These are phyloP conservation scores for Hemerocallis citrina DNA, from an alignment of 106 monocot genomes.

Conservation along the genomic window DNA sequence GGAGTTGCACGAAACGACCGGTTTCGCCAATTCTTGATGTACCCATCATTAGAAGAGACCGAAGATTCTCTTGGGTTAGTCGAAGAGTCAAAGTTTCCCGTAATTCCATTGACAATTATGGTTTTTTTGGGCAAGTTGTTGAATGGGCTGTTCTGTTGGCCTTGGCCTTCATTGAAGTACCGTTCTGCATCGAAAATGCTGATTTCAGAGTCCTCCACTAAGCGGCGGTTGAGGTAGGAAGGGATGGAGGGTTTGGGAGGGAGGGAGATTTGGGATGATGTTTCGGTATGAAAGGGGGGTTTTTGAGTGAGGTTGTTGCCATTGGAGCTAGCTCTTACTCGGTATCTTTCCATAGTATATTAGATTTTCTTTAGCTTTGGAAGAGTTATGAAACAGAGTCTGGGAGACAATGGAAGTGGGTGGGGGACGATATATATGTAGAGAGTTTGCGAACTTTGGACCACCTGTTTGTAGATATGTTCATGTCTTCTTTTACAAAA, in stretches of 20 bases:
- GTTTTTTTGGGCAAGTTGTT: no score
- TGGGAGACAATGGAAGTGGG: no score
- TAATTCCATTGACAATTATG: slow-evolving; percentile 9
- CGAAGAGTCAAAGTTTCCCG: not conserved
- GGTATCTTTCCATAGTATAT: slow-evolving; percentile 29
- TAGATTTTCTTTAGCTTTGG: no score
- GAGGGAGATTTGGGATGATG: no score
- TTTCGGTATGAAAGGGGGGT: not conserved
- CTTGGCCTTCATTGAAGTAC: slow-evolving; percentile 33
- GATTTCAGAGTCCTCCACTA: slow-evolving; percentile 32
- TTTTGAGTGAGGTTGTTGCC: not conserved
- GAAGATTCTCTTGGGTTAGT: not conserved
- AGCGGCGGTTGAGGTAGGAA: not conserved
- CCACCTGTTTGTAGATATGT: no score
- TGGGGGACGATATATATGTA: no score
- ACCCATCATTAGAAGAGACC: not conserved
- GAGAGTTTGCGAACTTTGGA: no score
- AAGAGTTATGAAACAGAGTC: no score
- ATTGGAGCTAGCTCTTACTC: slow-evolving; percentile 11
- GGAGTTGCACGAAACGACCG: slow-evolving; percentile 19
- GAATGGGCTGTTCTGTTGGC: not conserved
- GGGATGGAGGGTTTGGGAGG: no score
- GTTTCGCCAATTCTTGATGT: not conserved
- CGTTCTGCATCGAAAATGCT: slow-evolving; percentile 65
- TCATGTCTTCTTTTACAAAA: no score